Conservation (phyloP, 768 basidiomycete species). For the Cystoderma amianthinum region DNA sequence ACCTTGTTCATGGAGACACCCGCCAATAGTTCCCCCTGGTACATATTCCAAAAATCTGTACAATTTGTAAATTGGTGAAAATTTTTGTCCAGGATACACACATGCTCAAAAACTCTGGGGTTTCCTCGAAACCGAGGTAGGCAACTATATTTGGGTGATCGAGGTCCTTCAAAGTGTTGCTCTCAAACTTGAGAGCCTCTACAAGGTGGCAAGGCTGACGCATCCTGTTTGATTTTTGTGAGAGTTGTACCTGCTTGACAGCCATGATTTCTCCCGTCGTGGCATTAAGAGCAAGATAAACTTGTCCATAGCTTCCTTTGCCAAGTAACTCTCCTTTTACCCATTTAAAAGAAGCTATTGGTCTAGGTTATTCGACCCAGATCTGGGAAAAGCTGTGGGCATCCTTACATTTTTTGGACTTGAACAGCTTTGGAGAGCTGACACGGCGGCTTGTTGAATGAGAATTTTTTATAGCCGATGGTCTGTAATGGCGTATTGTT, state of each 20-base stretch:
- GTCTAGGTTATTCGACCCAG: too few relatives aligned
- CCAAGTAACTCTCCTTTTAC: slow-evolving; percentile 77
- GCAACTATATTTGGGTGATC: slow-evolving; percentile 76
- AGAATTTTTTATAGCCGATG: too few relatives aligned
- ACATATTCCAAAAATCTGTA: slow-evolving; percentile 91
- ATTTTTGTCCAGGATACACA: slow-evolving; percentile 39
- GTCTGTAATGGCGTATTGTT: too few relatives aligned
- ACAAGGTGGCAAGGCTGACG: slow-evolving; percentile 35
- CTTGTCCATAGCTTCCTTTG: slow-evolving; percentile 70
- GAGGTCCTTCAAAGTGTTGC: slow-evolving; percentile 68
- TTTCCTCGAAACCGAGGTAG: slow-evolving; percentile 77
- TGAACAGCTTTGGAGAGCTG: too few relatives aligned
- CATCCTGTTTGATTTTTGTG: slow-evolving; percentile 31
- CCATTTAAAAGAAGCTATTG: slow-evolving; percentile 30
- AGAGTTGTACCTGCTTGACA: slow-evolving; percentile 79
- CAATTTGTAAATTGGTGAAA: slow-evolving; percentile 1
- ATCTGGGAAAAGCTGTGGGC: too few relatives aligned
- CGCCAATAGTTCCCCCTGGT: slow-evolving; percentile 87
- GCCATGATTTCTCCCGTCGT: slow-evolving; percentile 79
- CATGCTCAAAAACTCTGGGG: slow-evolving; percentile 71
- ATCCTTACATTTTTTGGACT: too few relatives aligned
- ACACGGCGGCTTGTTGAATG: too few relatives aligned
- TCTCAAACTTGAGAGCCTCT: slow-evolving; percentile 65
- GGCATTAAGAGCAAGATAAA: slow-evolving; percentile 71
- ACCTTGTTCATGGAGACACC: slow-evolving; percentile 71